Conservation (phyloP, 352 stramenopile genomes). For the Peronospora tabacina region DNA sequence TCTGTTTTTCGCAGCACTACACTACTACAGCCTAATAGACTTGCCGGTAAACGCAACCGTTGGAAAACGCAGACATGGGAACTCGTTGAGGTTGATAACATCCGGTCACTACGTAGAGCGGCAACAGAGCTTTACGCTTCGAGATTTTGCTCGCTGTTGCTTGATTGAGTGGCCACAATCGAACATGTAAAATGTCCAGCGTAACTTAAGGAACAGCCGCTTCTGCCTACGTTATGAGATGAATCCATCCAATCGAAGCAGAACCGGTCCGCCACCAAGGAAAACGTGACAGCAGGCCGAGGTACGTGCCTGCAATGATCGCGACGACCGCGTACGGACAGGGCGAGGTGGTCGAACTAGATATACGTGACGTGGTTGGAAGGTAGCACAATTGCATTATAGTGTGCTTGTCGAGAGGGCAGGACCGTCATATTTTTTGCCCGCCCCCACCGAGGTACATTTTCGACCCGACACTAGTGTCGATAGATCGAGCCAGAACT, state of each 20-base stretch:
- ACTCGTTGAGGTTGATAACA: background rate
- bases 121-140: slow-evolving; percentile 4
- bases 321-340: slow-evolving; percentile 10
- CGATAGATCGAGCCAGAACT: background rate
- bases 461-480: background rate
- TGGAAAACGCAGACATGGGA: slow-evolving; percentile 1
- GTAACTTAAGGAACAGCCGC: slow-evolving; percentile 17
- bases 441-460: slow-evolving; percentile 4
- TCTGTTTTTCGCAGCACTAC: slow-evolving; percentile 24
- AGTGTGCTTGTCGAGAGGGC: slow-evolving; percentile 1
- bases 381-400: background rate
- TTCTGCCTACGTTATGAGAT: slow-evolving; percentile 25
- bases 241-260: slow-evolving; percentile 22
- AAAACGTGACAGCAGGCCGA: slow-evolving; percentile 19
- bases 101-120: background rate
- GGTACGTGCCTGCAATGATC: slow-evolving; percentile 25
- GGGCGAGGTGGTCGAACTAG: slow-evolving; percentile 4
- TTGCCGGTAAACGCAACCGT: background rate
- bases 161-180: slow-evolving; percentile 21
- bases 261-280: slow-evolving; percentile 21
- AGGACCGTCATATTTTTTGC: background rate
- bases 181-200: slow-evolving; percentile 8
- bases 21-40: slow-evolving; percentile 3
- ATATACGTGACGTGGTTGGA: background rate
- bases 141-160: background rate